Conservation (phyloP, 2,329 filamentous ascomycete species). For the Colletotrichum orchidophilum region DNA sequence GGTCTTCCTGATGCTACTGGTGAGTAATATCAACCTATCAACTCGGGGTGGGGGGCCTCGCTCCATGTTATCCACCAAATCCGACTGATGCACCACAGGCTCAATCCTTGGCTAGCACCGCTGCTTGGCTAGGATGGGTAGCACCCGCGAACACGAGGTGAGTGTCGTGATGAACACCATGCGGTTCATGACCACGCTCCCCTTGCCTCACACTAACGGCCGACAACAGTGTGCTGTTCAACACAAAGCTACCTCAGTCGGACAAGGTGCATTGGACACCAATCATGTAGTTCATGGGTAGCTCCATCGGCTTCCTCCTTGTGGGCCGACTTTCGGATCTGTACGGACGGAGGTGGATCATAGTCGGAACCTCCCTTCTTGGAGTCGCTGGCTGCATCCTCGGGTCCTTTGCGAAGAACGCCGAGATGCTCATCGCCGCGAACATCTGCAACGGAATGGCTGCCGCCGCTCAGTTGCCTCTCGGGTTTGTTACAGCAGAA, state of each 20-base stretch:
- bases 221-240: slow-evolving; percentile 40
- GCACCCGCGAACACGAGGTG: slow-evolving; percentile 47
- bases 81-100: neutral
- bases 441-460: slow-evolving; percentile 50
- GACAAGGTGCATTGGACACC: slow-evolving; percentile 45
- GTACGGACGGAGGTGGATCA: slow-evolving; percentile 19
- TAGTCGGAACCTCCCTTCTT: slow-evolving; percentile 39
- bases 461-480: slow-evolving; percentile 52
- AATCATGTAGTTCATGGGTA: slow-evolving; percentile 49
- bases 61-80: neutral
- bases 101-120: neutral
- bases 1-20: neutral
- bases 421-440: slow-evolving; percentile 48
- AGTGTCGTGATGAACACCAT: neutral
- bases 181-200: too few relatives aligned
- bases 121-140: slow-evolving; percentile 47
- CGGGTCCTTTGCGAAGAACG: slow-evolving; percentile 44
- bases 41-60: too few relatives aligned
- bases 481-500: slow-evolving; percentile 52
- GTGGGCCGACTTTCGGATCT: slow-evolving; percentile 26
- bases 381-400: slow-evolving; percentile 50
- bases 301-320: slow-evolving; percentile 45
- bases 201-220: slow-evolving; percentile 6
- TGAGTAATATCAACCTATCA: neutral
- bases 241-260: slow-evolving; percentile 44